These are phyloP conservation scores for Colletotrichum sp. DNA, from an alignment of 2,329 filamentous ascomycete genomes.

Conservation along the genomic window DNA sequence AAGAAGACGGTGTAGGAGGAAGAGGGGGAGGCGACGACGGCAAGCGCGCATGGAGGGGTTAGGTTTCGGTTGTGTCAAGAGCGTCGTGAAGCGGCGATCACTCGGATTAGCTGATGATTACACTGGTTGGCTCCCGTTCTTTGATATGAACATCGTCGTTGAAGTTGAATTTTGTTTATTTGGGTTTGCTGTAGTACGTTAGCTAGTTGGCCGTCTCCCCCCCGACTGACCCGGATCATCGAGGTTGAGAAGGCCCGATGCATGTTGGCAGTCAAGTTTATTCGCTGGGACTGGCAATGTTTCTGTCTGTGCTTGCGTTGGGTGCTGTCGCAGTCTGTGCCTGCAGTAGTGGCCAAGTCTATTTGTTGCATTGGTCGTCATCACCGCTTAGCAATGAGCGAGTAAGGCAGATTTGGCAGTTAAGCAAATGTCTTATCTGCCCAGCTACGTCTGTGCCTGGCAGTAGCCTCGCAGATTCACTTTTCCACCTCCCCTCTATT, in stretches of 20 bases:
- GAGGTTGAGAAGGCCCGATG: neutral
- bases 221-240: neutral
- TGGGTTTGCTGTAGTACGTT: neutral
- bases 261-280: neutral
- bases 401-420: neutral
- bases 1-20: neutral
- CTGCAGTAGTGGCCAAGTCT: neutral
- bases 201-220: neutral
- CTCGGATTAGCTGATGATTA: neutral
- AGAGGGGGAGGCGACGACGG: neutral
- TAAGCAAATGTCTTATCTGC: neutral
- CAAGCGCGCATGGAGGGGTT: neutral
- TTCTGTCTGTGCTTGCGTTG: neutral
- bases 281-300: neutral
- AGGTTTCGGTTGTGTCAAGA: neutral
- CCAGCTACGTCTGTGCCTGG: neutral
- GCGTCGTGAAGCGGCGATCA: neutral
- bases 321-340: neutral
- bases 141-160: neutral
- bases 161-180: neutral
- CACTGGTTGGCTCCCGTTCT: neutral
- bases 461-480: neutral
- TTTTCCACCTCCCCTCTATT: neutral
- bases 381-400: neutral
- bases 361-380: neutral